Percentiles rank a stretch among this genome's conserved stretches.
Evolutionary conservation across 139 green algal species (phyloP).

Genomic region (Pleodorina starrii): DNA sequence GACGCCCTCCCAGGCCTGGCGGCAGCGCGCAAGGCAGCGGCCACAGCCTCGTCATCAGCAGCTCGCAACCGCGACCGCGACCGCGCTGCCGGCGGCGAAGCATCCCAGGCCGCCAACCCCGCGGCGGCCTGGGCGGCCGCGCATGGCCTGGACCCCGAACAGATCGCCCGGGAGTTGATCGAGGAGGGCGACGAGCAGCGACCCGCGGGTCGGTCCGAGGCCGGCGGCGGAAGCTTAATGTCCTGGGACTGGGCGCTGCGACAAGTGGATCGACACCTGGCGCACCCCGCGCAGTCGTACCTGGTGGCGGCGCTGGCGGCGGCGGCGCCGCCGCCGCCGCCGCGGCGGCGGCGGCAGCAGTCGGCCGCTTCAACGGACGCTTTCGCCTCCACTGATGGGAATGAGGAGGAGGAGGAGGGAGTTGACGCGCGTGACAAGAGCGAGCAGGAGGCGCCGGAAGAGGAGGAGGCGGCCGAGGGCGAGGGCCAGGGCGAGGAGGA

Average conservation of each 20-base stretch:
- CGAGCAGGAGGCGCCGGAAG: background rate
- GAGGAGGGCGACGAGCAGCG: background rate
- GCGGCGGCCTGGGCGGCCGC: background rate
- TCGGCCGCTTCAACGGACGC: too few relatives aligned
- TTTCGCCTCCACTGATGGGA: too few relatives aligned
- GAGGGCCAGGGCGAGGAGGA: background rate
- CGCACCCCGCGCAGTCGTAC: conserved; percentile 18
- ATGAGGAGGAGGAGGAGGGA: background rate
- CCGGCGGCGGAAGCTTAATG: background rate
- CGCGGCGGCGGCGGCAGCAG: background rate
- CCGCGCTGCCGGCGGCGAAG: background rate
- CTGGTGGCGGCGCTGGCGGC: conserved; percentile 13
- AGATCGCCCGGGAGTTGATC: background rate
- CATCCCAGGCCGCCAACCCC: background rate
- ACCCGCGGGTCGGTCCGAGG: too few relatives aligned
- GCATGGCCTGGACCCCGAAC: background rate
- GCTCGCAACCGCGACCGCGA: background rate
- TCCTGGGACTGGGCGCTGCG: conserved; percentile 34
- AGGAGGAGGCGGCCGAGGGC: too few relatives aligned
- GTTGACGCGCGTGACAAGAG: background rate
- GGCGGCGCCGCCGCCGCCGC: background rate
- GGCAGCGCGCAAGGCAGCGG: background rate
- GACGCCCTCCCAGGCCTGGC: background rate
- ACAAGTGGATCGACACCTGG: background rate
- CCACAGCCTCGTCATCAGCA: background rate